A percentile compares a stretch with the other conserved stretches of the same genome.
Conservation (phyloP, 257 asterid species). For the Scutellaria barbata region DNA sequence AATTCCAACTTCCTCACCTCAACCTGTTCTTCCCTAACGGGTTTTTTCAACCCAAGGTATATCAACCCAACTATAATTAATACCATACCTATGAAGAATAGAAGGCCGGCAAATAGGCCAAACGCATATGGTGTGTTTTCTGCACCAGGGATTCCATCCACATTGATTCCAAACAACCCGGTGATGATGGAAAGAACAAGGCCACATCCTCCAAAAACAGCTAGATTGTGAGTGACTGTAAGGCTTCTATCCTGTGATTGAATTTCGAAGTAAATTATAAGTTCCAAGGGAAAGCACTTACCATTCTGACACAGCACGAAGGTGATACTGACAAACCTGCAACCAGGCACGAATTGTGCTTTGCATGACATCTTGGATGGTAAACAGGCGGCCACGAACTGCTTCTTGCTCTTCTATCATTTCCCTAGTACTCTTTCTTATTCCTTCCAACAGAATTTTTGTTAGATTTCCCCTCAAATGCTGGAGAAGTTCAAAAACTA, state of each 20-base stretch:
- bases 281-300: neutral
- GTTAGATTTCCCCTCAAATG: slow-evolving; percentile 80
- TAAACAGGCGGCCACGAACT: slow-evolving; percentile 91
- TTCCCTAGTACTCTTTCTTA: slow-evolving; percentile 78
- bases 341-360: slow-evolving; percentile 93
- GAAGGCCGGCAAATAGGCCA: slow-evolving; percentile 71
- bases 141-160: slow-evolving; percentile 94
- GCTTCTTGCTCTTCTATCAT: slow-evolving; percentile 99
- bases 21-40: slow-evolving; percentile 71
- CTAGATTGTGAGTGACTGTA: slow-evolving; percentile 81
- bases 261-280: neutral
- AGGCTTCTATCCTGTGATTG: slow-evolving; percentile 86
- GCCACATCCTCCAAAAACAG: slow-evolving; percentile 98
- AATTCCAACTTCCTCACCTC: slow-evolving; percentile 83
- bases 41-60: slow-evolving; percentile 80
- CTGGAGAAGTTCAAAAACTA: slow-evolving; percentile 90
- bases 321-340: slow-evolving; percentile 60
- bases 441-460: slow-evolving; percentile 68
- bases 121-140: slow-evolving; percentile 81
- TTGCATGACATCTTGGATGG: slow-evolving; percentile 99
- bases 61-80: slow-evolving; percentile 73
- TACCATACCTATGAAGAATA: slow-evolving; percentile 58
- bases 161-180: slow-evolving; percentile 92
- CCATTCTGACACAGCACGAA: slow-evolving; percentile 3
- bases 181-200: slow-evolving; percentile 85